Base-by-base conservation (phyloP, 2,329 filamentous ascomycete species). In the Penicillium psychrosexuale region DNA sequence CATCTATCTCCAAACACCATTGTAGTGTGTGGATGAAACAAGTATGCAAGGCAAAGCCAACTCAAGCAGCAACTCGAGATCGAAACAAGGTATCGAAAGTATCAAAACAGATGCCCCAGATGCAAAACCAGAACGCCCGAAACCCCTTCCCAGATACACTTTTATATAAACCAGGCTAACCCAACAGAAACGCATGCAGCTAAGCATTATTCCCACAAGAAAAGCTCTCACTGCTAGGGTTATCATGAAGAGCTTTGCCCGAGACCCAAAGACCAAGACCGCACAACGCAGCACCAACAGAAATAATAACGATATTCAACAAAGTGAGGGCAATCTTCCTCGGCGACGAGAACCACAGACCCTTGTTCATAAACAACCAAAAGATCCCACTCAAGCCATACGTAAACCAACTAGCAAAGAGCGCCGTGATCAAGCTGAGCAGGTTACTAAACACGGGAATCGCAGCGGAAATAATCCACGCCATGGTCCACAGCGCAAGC, bases 361-460 rank as follows among this genome's bases (percentile, higher is more conserved):
- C 70, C 48, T 61, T 62, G 61, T 74, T 72, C 64, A 74, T 67
- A 59, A 64, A 66, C 39, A 74, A 56, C 70, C 72, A 74, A 59
- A 75, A 72, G 28, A 74, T 66, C 8, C 70, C 72, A n/a, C 65
- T 66, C 1, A 72, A 58, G 33, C 69, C 68, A 55, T 65, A 82
- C 50, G 82, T 85, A 69, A 89, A 89, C 86, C 86, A 89, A 51
- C 80, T 84, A 19, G 81, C 83, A 56, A 89, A 88, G 1, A 88
- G 70, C 1, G 85, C 80, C 30, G 77, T 79, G 58, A 89, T 82
- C 34, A 90, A 72, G 5, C 82, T 82, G n/a, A 90, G 74, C 8
- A 90, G 74, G 44, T 84, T 78, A 65, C 83, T 84, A 74, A 90
- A 91, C 46, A 84, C 82, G 0, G 88, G 88, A 8, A 90, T 85